Evolutionary conservation across 768 basidiomycete genomes (phyloP), one percentile per base, ranked within the genome.

Genomic region (Exsudoporus frostii): DNA sequence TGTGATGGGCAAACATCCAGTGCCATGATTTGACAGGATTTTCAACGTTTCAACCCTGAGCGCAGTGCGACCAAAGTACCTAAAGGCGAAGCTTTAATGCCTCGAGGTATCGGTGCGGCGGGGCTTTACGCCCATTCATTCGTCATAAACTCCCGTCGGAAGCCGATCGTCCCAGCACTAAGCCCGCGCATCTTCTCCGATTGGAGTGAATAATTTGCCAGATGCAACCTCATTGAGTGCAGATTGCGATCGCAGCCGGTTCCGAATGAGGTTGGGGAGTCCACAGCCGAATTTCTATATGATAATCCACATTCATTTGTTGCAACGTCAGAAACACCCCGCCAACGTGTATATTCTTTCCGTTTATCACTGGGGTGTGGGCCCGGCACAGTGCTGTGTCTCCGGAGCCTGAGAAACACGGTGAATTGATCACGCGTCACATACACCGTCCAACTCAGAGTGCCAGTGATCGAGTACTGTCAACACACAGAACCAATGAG

Each of bases 391-490:
- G 41, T 22, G 45, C 45, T 53, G 32, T 38, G 53, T 40, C 50
- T 51, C 55, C 58, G 52, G 30, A 58, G 54, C 55, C 61, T 66
- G 66, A 45, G 59, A 61, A 55, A 56, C 36, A 44, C 61, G 65
- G 65, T 53, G 61, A 66, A 53, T 61, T 54, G 40, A 38, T 68
- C 58, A 62, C 49, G 46, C 53, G 48, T 53, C 58, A 42, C 68
- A 61, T 44, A 53, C 48, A n/a, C 54, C 57, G 20, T 55, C 55
- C 42, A 56, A 42, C 27, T 50, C 54, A 45, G 61, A 53, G 70
- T 89, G 83, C 69, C 84, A 80, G 69, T 85, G 79, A 54, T 80
- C 65, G 62, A 89, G 78, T 39, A 78, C 78, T 22, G 76, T 77
- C 54, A 84, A 60, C 53, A 89, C 75, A 59, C 73, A 75, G 33